Percentiles rank a stretch among this genome's conserved stretches.
These are phyloP conservation scores for Barnettozyma sp. DNA, from an alignment of 805 yeast species.

Conservation along the genomic window DNA sequence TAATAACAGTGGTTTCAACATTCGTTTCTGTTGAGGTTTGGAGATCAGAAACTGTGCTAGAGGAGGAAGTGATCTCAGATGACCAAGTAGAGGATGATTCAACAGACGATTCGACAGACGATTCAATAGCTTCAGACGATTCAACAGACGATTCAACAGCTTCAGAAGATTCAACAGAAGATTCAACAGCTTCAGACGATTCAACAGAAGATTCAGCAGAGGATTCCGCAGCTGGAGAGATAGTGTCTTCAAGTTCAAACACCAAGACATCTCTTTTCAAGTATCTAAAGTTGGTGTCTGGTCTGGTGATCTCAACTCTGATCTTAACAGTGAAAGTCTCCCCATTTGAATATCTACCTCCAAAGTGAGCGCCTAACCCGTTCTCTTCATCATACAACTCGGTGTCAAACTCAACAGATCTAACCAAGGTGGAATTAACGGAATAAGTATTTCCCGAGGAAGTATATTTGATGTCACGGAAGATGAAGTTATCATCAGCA, in stretches of 20 bases:
- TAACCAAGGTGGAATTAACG: constrained; percentile 6
- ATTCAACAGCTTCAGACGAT: background rate
- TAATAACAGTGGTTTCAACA: constrained; percentile 7
- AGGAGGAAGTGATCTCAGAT: background rate
- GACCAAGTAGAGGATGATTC: background rate
- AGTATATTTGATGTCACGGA: constrained; percentile 2
- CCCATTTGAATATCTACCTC: constrained; percentile 5
- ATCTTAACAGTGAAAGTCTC: constrained; percentile 5
- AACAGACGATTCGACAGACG: background rate
- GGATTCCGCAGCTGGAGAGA: constrained; percentile 4
- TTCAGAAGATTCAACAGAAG: background rate
- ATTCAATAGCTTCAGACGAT: background rate
- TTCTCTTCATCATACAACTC: constrained; percentile 2
- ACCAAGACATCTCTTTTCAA: constrained; percentile 5
- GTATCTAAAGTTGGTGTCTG: background rate
- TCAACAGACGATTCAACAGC: background rate
- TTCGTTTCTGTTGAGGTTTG: background rate
- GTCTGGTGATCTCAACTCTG: constrained; percentile 4
- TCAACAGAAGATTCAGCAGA: constrained; percentile 6
- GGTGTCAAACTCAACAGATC: background rate
- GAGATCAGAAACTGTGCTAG: background rate
- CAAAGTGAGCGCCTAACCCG: constrained; percentile 6
- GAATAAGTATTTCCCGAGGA: constrained; percentile 3
- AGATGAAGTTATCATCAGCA: constrained; percentile 3
- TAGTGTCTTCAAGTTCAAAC: constrained; percentile 7